Evolutionary conservation across 1,139 yeast genomes (phyloP).

Genomic region (Taiozyma sp.): DNA sequence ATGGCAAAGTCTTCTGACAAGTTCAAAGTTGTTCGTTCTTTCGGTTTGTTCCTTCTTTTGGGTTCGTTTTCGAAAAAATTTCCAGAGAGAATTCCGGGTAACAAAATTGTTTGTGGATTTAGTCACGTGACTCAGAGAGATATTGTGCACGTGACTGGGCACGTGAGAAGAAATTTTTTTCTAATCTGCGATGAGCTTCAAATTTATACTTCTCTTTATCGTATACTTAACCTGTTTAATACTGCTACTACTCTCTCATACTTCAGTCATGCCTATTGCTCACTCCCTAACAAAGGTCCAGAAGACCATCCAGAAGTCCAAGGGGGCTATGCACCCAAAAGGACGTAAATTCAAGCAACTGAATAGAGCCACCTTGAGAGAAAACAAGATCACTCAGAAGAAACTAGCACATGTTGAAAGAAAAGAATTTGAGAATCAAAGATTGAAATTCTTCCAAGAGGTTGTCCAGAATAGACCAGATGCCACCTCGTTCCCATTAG

Average conservation of each 20-base stretch:
- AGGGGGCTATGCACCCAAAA: conserved; percentile 71
- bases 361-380: conserved; percentile 82
- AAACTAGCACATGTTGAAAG: conserved; percentile 54
- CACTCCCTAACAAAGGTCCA: conserved; percentile 71
- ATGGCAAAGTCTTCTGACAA: background rate
- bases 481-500: conserved; percentile 40
- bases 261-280: conserved; percentile 64
- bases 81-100: background rate
- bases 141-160: background rate
- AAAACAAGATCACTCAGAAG: conserved; percentile 57
- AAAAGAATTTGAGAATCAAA: conserved; percentile 50
- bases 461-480: conserved; percentile 44
- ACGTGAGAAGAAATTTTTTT: background rate
- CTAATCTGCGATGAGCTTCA: conserved; percentile 1
- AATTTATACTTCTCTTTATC: background rate
- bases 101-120: background rate
- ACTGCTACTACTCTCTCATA: too few species aligned
- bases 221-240: background rate
- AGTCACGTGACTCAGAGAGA: background rate
- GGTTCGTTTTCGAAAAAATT: background rate
- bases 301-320: conserved; percentile 54
- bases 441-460: conserved; percentile 64
- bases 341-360: conserved; percentile 86
- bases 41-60: background rate
- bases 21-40: background rate